Conservation (phyloP, 768 basidiomycete genomes). For the Lentinula edodes region DNA sequence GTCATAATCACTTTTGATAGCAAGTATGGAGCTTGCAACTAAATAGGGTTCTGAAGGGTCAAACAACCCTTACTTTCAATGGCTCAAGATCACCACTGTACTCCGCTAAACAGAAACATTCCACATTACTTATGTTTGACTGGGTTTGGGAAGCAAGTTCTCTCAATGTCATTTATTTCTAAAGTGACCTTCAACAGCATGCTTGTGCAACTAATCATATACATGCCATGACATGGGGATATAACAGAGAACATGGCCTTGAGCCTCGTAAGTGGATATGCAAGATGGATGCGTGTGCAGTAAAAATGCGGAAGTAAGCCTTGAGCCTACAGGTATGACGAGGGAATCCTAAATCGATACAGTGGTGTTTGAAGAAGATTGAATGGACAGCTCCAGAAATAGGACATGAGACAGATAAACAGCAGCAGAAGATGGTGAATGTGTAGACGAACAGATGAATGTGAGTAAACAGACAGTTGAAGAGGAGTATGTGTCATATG, state of each 20-base stretch:
- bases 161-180: background rate
- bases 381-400: background rate
- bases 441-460: background rate
- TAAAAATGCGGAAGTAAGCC: slow-evolving; percentile 4
- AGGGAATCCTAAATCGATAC: slow-evolving; percentile 8
- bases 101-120: too few relatives aligned
- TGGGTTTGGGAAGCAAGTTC: too few relatives aligned
- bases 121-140: too few relatives aligned
- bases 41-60: too few relatives aligned
- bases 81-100: too few relatives aligned
- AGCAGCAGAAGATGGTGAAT: background rate
- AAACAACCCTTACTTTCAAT: too few relatives aligned
- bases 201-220: background rate
- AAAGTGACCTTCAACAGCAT: background rate
- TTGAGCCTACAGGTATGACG: slow-evolving; percentile 7
- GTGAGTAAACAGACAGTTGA: background rate
- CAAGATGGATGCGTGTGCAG: background rate
- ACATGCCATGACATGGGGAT: background rate
- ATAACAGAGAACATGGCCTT: slow-evolving; percentile 1
- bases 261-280: slow-evolving; percentile 2
- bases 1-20: too few relatives aligned
- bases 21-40: too few relatives aligned
- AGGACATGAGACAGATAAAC: background rate
- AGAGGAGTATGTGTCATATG: background rate
- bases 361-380: background rate